Base-by-base conservation (phyloP, 805 yeast species). In the Starmerella sirachaensis region DNA sequence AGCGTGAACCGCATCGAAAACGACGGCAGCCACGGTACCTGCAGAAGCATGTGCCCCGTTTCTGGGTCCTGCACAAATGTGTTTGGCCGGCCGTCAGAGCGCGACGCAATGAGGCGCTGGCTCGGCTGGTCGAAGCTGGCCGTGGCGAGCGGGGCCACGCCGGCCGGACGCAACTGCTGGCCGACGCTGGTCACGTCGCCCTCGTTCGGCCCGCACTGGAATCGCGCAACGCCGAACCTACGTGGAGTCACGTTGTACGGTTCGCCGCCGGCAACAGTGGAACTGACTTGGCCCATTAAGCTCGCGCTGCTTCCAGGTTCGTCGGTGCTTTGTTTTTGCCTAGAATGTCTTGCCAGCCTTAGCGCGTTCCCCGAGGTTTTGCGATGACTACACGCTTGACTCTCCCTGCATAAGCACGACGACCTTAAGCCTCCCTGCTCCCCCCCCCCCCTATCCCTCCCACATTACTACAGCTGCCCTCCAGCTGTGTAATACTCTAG, bases 201-300 rank as follows among this genome's bases (percentile, higher is more conserved):
- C 16, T 43, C 52, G 25, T 45, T 41, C 12, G 24, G 16, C 24
- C 24, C 36, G 26, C 47, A 46, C 24, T 40, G 32, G 31, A 48
- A 31, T 22, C 38, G 37, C 28, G 21, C 30, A 16, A 48, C 40
- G 20, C 32, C 26, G 31, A 50, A 37, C 19, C 50, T 40, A 22
- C 37, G 42, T 19, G 46, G 43, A 18, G 38, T 37, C 30, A 37
- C 30, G 18, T 38, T 35, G 38, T 33, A 45, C 13, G 46, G 43
- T 19, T 36, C 34, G 12, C 42, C 42, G n/a, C 28, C 37, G 12
- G 20, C 18, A 16, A 30, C 35, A 31, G 28, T 32, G 8, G 53
- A 48, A 33, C 42, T 41, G 18, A 43, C 46, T 27, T 49, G 51
- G 40, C 55, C 53, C 53, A 49, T 51, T n/a, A n/a, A n/a, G n/a